A percentile compares a stretch with the other conserved stretches of the same genome.
These are phyloP conservation scores for Candida endomychidarum DNA, from an alignment of 805 yeast genomes.

Conservation along the genomic window DNA sequence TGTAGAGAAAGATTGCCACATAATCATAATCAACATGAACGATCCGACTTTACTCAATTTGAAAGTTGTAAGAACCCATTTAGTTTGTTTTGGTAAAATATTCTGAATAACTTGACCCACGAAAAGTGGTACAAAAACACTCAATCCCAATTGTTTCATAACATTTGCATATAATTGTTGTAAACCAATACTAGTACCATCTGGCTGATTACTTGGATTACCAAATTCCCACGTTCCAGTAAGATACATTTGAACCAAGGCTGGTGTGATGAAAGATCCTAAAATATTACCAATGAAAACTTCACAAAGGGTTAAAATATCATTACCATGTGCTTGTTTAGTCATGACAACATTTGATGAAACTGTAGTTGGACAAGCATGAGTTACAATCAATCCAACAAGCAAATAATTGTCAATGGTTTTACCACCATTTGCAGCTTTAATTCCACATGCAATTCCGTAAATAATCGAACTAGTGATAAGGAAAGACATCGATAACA, in stretches of 20 bases:
- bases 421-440: slow-evolving; percentile 43
- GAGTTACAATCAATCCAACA: slow-evolving; percentile 79
- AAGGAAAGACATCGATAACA: slow-evolving; percentile 65
- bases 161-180: slow-evolving; percentile 65
- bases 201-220: slow-evolving; percentile 61
- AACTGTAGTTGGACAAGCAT: slow-evolving; percentile 89
- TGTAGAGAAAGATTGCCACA: slow-evolving; percentile 80
- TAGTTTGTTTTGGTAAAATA: slow-evolving; percentile 61
- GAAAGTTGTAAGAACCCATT: slow-evolving; percentile 58
- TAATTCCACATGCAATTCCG: slow-evolving; percentile 70
- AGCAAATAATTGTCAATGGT: slow-evolving; percentile 69
- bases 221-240: slow-evolving; percentile 68
- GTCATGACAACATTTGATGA: slow-evolving; percentile 94
- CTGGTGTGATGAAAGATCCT: slow-evolving; percentile 89
- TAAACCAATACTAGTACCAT: slow-evolving; percentile 45
- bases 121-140: slow-evolving; percentile 80
- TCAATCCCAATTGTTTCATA: slow-evolving; percentile 83
- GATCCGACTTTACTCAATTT: slow-evolving; percentile 72
- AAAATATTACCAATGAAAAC: slow-evolving; percentile 81
- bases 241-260: slow-evolving; percentile 70
- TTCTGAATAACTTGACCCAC: slow-evolving; percentile 87
- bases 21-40: slow-evolving; percentile 72
- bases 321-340: slow-evolving; percentile 80
- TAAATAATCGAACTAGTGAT: slow-evolving; percentile 69
- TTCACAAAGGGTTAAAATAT: slow-evolving; percentile 72